Evolutionary conservation across 768 basidiomycete genomes (phyloP), one percentile per base, ranked within the genome.

Genomic region (Vararia minispora): DNA sequence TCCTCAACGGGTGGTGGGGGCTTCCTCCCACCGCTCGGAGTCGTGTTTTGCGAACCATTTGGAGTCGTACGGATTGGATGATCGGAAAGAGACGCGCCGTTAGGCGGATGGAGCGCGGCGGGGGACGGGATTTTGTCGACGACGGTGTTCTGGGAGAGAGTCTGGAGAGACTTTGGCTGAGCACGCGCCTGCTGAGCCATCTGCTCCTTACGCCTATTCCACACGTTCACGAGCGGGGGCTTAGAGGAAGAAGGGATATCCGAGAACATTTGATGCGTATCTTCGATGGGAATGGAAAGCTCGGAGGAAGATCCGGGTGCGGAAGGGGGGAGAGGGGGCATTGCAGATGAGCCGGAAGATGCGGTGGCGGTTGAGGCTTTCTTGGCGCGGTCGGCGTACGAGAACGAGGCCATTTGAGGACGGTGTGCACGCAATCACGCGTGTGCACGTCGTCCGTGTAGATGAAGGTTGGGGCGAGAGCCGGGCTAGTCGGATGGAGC

Each of bases 331-430:
- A 35, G 39, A 25, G 41, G 41, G 6, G 33, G 37, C 21, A 28
- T 25, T 44, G 24, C 45, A 42, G 32, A 32, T n/a, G n/a, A n/a
- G n/a, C n/a, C n/a, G n/a, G 36, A 32, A 42, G 28, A 7, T 42
- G 36, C 21, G 44, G 35, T 2, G 44, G 38, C 33, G 39, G 39
- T n/a, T 43, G 46, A 9, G 37, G 53, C 53, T 40, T 71, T 57
- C 54, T 55, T 62, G 16, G 60, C 59, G 37, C 60, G 53, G 39
- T 60, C 59, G 12, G 61, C 60, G 41, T 79, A 80, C 21, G 77
- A 79, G 34, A 75, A 64, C 40, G 64, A n/a, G n/a, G n/a, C n/a
- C n/a, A n/a, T n/a, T n/a, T n/a, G n/a, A n/a, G n/a, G n/a, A n/a
- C n/a, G n/a, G n/a, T n/a, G n/a, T n/a, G n/a, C n/a, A n/a, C n/a